Percentiles rank a stretch among this genome's conserved stretches.
phyloP scores from a whole-genome alignment of 768 basidiomycete genomes.

The Lactarius indigo region DNA sequence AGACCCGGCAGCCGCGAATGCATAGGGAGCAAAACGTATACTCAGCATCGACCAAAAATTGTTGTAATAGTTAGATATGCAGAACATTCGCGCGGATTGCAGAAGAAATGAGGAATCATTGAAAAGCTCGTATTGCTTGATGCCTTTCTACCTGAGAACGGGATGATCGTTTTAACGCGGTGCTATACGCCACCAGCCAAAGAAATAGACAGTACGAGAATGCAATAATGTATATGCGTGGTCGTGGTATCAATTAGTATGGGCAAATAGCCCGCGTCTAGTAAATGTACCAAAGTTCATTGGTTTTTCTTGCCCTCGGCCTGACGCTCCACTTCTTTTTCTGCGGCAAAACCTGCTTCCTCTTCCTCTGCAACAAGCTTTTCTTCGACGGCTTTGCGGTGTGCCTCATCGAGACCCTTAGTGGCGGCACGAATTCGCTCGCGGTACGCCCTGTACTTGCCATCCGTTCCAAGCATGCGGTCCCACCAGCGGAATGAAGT shows the following conservation, averaged over 20 bases:
- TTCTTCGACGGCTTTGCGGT: slow-evolving; percentile 54
- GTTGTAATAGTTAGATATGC: neutral
- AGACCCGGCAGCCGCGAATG: neutral
- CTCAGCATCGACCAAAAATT: neutral
- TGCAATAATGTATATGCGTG: slow-evolving; percentile 4
- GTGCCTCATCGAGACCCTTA: slow-evolving; percentile 41
- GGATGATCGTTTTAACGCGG: neutral
- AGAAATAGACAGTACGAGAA: neutral
- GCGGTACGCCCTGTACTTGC: slow-evolving; percentile 82
- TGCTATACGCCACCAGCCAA: neutral
- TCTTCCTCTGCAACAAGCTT: slow-evolving; percentile 67
- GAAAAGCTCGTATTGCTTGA: neutral
- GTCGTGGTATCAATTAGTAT: neutral
- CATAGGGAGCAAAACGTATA: neutral
- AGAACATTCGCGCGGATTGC: neutral
- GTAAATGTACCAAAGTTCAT: neutral
- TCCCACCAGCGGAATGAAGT: slow-evolving; percentile 97
- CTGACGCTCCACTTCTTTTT: slow-evolving; percentile 43
- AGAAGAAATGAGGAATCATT: neutral
- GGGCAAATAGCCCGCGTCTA: neutral
- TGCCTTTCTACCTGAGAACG: neutral
- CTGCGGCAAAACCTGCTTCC: slow-evolving; percentile 66
- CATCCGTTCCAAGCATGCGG: slow-evolving; percentile 83
- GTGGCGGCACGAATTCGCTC: slow-evolving; percentile 57
- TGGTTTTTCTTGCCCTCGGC: slow-evolving; percentile 26